Evolutionary conservation across 2,329 filamentous ascomycete species (phyloP), one percentile per base, ranked within the genome.

Genomic region (Eutypella sp.): DNA sequence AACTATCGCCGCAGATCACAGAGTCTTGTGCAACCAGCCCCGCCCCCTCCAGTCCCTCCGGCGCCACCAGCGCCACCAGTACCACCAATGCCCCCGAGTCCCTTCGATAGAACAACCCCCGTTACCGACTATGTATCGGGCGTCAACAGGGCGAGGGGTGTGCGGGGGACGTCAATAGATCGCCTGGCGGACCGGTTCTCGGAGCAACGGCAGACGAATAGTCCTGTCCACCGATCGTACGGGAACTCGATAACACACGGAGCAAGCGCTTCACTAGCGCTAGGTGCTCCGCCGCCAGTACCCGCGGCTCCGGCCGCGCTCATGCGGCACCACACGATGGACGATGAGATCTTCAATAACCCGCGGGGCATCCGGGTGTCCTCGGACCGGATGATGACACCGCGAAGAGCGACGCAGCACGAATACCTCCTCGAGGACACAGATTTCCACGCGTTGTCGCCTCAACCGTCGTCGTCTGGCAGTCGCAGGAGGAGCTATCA

Each of bases 141-240:
- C 2, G 67, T 68, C n/a, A 70, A 64, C 45, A 67, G 69, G 25
- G 67, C 67, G 8, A 67, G 74, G 39, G 70, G 67, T 11, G 57
- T 66, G 10, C 64, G 70, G 19, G 65, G 63, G 8, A 65, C 60
- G 16, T 74, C 74, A 3, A 66, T 74, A 57, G 74, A 78, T 46
- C 69, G 75, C 19, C 66, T 77, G 9, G 76, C 74, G 3, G 73
- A 74, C 34, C 68, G 76, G 9, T 73, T 78, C 48, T 65, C 73
- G 16, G 75, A 75, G 42, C 63, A 62, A 44, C 68, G 71, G 18
- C 63, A 64, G 33, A 41, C 34, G 40, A 41, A 40, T 23, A 62
- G 49, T 47, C 62, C 58, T 18, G 51, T 44, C 13, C 55, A 55
- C 44, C 56, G 55, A 38, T 19, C 55, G 40, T 52, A 57, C 50